Base-by-base conservation (phyloP, 345 rosid genomes). In the Excoecaria agallocha region DNA sequence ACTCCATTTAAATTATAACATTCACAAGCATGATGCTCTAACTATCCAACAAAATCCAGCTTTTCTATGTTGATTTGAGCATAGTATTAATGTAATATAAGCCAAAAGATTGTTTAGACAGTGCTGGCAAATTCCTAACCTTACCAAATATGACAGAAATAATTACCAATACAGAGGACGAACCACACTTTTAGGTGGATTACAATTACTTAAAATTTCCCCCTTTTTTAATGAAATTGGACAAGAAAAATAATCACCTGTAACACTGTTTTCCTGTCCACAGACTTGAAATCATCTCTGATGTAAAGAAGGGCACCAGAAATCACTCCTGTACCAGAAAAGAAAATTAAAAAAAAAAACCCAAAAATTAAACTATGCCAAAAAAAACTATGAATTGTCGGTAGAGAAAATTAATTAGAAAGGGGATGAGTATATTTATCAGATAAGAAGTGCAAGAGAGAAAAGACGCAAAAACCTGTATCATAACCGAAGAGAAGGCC, bases 401-500 rank as follows among this genome's bases (percentile, higher is more conserved):
- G n/a, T n/a, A n/a, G n/a, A n/a, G n/a, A n/a, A n/a, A n/a, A n/a
- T n/a, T n/a, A n/a, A n/a, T n/a, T n/a, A n/a, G n/a, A n/a, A 30
- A 30, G 30, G 30, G 30, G 30, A 12, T 8, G 3, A 22, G 5
- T 16, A 4, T 16, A 49, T 52, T 5, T 60, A n/a, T 9, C 30
- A 30, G 30, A 10, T 0, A 8, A 15, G 0, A 41, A 75, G 3
- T 3, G 22, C 3, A 58, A 4, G 54, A 4, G 19, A 12, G 22
- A 38, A 12, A 66, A 22, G 46, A 35, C 35, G 64, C 19, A 51
- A 24, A 41, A 0, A 87, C 98, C 98, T 0, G 98, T 91, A 82
- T 91, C 98, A 48, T 93, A 93, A 58, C 98, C 97, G 65, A 93
- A 91, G 56, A 93, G 92, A 55, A 91, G 89, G 73, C 98, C 97